Evolutionary conservation across 768 basidiomycete genomes (phyloP).

Genomic region (Porpolomopsis calyptriformis): DNA sequence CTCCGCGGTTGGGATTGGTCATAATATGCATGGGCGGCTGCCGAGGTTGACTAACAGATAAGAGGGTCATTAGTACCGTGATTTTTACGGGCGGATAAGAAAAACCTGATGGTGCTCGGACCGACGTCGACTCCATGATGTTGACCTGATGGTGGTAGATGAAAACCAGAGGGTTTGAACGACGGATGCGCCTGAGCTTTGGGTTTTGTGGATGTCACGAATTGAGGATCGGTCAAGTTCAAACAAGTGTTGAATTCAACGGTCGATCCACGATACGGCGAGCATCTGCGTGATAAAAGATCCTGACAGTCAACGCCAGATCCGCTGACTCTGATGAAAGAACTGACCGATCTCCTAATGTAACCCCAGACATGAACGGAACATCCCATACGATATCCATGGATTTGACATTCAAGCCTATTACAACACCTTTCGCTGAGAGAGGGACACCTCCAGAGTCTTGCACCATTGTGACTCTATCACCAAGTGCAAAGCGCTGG

Average conservation of each 20-base stretch:
- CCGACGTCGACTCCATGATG: constrained; percentile 53
- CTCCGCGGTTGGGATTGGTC: constrained; percentile 61
- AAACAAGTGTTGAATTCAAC: constrained; percentile 82
- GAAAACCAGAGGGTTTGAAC: constrained; percentile 54
- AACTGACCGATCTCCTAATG: constrained; percentile 66
- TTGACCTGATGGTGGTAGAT: constrained; percentile 48
- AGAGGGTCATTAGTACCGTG: constrained; percentile 3
- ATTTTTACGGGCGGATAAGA: neutral
- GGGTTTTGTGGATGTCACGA: constrained; percentile 63
- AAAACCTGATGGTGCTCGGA: constrained; percentile 36
- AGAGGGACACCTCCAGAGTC: constrained; percentile 90
- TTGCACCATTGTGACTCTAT: constrained; percentile 92
- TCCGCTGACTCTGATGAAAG: too few species aligned
- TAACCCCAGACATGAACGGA: constrained; percentile 87
- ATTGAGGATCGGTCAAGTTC: constrained; percentile 82
- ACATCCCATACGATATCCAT: constrained; percentile 97
- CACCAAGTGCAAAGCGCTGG: constrained; percentile 79
- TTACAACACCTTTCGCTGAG: constrained; percentile 85
- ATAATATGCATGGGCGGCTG: constrained; percentile 52
- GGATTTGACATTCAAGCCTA: constrained; percentile 75
- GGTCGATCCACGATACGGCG: constrained; percentile 83
- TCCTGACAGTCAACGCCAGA: too few species aligned
- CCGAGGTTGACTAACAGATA: constrained; percentile 16
- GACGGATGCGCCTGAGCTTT: constrained; percentile 41
- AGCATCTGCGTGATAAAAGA: constrained; percentile 68